A percentile compares a stretch with the other conserved stretches of the same genome.
These are phyloP conservation scores for Emergomyces pasteurianus DNA, from an alignment of 2,329 filamentous ascomycete genomes.

Conservation along the genomic window DNA sequence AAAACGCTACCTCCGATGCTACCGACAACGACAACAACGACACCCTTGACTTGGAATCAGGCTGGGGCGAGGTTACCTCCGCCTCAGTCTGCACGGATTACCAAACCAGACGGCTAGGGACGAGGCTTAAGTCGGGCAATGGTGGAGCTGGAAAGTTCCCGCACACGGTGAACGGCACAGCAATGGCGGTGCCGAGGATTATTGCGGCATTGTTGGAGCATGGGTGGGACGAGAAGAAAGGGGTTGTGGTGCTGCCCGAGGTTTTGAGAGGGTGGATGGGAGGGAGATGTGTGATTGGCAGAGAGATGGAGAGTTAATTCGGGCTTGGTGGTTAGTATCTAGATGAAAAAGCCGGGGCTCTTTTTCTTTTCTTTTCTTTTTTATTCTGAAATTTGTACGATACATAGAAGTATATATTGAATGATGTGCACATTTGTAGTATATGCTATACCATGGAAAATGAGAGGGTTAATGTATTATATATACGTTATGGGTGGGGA, in stretches of 20 bases:
- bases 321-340: not conserved
- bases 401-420: slow-evolving; percentile 2
- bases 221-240: slow-evolving; percentile 63
- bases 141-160: slow-evolving; percentile 52
- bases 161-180: slow-evolving; percentile 88
- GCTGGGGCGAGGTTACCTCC: slow-evolving; percentile 90
- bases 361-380: too few relatives aligned
- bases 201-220: slow-evolving; percentile 83
- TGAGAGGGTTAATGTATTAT: not conserved
- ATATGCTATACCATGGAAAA: not conserved
- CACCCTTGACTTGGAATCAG: slow-evolving; percentile 28
- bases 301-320: slow-evolving; percentile 3
- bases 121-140: slow-evolving; percentile 33
- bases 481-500: not conserved
- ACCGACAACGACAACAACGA: not conserved
- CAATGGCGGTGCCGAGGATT: slow-evolving; percentile 79
- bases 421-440: slow-evolving; percentile 4
- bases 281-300: slow-evolving; percentile 52
- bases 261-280: slow-evolving; percentile 78
- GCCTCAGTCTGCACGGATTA: slow-evolving; percentile 91
- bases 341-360: not conserved
- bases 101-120: slow-evolving; percentile 71
- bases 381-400: too few relatives aligned
- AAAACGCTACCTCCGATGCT: not conserved
- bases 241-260: slow-evolving; percentile 62